Evolutionary conservation across 2,329 filamentous ascomycete genomes (phyloP).

Genomic region (Tolypocladium amazonense): DNA sequence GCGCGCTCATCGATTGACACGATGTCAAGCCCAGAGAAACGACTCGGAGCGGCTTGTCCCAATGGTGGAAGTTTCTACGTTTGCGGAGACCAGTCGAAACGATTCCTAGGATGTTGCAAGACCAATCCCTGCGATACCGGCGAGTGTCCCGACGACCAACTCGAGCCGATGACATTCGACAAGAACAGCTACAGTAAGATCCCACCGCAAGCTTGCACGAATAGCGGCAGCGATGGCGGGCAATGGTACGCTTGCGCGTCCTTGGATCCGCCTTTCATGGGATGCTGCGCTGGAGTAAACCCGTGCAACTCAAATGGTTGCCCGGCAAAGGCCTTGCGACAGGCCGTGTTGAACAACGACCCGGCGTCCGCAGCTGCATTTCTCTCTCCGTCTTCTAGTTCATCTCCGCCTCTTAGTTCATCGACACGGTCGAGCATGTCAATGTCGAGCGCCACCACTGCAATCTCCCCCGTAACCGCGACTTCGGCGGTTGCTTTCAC

Average conservation of each 20-base stretch:
- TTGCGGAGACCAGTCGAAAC: constrained; percentile 16
- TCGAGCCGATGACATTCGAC: constrained; percentile 18
- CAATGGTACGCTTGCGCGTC: constrained; percentile 24
- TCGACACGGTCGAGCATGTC: background rate
- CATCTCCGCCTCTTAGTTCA: background rate
- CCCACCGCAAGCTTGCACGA: constrained; percentile 19
- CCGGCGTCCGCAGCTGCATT: background rate
- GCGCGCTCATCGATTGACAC: background rate
- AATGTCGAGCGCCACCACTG: background rate
- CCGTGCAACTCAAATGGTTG: constrained; percentile 6
- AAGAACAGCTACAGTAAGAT: constrained; percentile 13
- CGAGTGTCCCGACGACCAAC: constrained; percentile 17
- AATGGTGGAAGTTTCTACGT: constrained; percentile 19
- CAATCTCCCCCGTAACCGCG: background rate
- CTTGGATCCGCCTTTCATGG: constrained; percentile 22
- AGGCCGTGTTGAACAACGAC: background rate
- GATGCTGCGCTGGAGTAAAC: constrained; percentile 23
- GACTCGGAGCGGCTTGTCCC: background rate
- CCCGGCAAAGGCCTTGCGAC: background rate
- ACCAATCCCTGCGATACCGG: constrained; percentile 23
- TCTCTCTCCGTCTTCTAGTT: background rate
- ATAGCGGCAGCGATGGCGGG: constrained; percentile 3
- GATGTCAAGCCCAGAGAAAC: background rate
- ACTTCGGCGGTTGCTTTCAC: background rate
- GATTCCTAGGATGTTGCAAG: constrained; percentile 31